Percentiles rank a stretch among this genome's conserved stretches.
Evolutionary conservation across 2,329 filamentous ascomycete species (phyloP).

Genomic region (Trichoderma endophyticum): DNA sequence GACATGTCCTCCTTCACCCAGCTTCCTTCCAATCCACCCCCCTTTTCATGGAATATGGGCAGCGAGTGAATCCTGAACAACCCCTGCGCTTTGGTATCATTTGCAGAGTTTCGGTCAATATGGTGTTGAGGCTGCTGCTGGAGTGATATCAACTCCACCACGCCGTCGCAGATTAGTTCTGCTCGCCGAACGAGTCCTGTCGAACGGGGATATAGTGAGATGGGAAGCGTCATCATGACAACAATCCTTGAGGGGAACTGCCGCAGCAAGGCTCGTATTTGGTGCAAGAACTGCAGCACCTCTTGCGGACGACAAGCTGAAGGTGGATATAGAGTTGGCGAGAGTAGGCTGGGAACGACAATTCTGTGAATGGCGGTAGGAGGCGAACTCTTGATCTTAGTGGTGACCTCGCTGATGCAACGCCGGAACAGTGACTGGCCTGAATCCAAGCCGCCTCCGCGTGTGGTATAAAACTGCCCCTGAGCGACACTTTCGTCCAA

Average conservation of each 20-base stretch:
- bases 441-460: conserved; percentile 37
- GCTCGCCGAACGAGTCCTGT: conserved; percentile 80
- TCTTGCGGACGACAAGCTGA: conserved; percentile 66
- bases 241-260: conserved; percentile 63
- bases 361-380: conserved; percentile 70
- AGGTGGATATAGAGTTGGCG: conserved; percentile 77
- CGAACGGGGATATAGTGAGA: conserved; percentile 73
- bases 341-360: conserved; percentile 79
- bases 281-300: conserved; percentile 77
- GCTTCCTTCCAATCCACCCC: conserved; percentile 68
- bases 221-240: conserved; percentile 71
- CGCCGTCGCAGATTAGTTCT: conserved; percentile 79
- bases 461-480: conserved; percentile 50
- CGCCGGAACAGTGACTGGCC: conserved; percentile 47
- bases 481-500: conserved; percentile 49
- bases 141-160: conserved; percentile 77
- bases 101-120: conserved; percentile 50
- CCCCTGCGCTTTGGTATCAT: conserved; percentile 75
- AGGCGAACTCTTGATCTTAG: conserved; percentile 55
- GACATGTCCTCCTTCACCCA: conserved; percentile 80
- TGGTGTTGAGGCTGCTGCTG: conserved; percentile 46
- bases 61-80: conserved; percentile 79
- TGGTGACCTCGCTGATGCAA: conserved; percentile 59
- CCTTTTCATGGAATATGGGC: conserved; percentile 83
- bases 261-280: conserved; percentile 70